A percentile compares a stretch with the other conserved stretches of the same genome.
Evolutionary conservation across 768 basidiomycete species (phyloP).

Genomic region (Saitozyma sp.): DNA sequence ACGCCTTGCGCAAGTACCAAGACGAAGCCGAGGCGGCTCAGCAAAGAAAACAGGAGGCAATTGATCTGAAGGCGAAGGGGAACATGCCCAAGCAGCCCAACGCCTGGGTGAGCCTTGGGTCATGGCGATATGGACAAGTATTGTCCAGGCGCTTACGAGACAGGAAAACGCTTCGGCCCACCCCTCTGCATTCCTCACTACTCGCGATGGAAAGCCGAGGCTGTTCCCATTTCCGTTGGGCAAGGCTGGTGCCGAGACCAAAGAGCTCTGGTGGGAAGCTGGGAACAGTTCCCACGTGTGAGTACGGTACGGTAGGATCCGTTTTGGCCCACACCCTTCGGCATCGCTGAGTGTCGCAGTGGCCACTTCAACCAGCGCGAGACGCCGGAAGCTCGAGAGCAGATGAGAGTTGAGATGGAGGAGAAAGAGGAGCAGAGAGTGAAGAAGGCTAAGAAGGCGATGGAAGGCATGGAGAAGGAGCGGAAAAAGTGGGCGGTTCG

Average conservation of each 20-base stretch:
- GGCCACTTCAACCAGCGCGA: slow-evolving; percentile 34
- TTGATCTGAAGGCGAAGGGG: slow-evolving; percentile 10
- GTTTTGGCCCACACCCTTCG: background rate
- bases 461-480: slow-evolving; percentile 25
- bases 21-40: slow-evolving; percentile 9
- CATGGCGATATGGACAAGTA: background rate
- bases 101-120: slow-evolving; percentile 27
- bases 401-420: slow-evolving; percentile 24
- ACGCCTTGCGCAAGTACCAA: slow-evolving; percentile 3
- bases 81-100: slow-evolving; percentile 8
- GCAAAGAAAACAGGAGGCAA: slow-evolving; percentile 3
- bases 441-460: slow-evolving; percentile 26
- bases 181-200: slow-evolving; percentile 42
- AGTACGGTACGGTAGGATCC: slow-evolving; percentile 6
- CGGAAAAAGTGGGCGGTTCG: slow-evolving; percentile 30
- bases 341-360: background rate
- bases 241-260: slow-evolving; percentile 25
- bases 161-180: slow-evolving; percentile 33
- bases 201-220: slow-evolving; percentile 43
- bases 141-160: background rate
- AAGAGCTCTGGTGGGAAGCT: slow-evolving; percentile 46
- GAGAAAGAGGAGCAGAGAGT: slow-evolving; percentile 26
- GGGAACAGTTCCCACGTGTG: slow-evolving; percentile 45
- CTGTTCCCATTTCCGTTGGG: slow-evolving; percentile 46
- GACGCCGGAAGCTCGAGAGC: slow-evolving; percentile 32